Evolutionary conservation across 192 early-diverging fungal species (phyloP).

Genomic region (Pilaira anomala): DNA sequence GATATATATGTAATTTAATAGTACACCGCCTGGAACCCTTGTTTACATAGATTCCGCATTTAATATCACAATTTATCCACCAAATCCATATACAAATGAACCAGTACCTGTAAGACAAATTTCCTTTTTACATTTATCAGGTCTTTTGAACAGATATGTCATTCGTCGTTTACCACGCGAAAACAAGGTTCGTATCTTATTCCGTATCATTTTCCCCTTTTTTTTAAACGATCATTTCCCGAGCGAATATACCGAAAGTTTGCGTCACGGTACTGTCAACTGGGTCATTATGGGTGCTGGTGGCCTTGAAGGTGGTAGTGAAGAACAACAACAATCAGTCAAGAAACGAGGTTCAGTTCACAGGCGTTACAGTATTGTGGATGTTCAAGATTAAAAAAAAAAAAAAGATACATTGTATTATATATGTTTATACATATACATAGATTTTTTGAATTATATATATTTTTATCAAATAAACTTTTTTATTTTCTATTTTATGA

Average conservation of each 20-base stretch:
- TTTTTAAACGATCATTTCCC: slow-evolving; percentile 59
- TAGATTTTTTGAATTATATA: no score
- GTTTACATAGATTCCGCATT: slow-evolving; percentile 51
- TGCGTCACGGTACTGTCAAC: slow-evolving; percentile 46
- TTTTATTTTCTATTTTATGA: no score
- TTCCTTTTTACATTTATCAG: slow-evolving; percentile 53
- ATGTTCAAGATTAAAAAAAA: background rate
- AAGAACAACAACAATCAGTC: slow-evolving; percentile 1
- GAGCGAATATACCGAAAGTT: slow-evolving; percentile 42
- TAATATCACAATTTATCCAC: slow-evolving; percentile 49
- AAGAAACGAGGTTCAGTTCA: background rate
- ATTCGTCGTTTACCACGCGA: slow-evolving; percentile 44
- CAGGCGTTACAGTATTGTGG: background rate
- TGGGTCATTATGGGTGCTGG: slow-evolving; percentile 38
- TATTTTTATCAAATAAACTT: no score
- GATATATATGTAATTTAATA: slow-evolving; percentile 11
- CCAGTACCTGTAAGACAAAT: slow-evolving; percentile 50
- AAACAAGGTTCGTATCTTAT: slow-evolving; percentile 41
- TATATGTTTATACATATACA: no score
- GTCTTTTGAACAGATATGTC: slow-evolving; percentile 44
- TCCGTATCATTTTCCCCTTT: slow-evolving; percentile 46
- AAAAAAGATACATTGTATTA: no score
- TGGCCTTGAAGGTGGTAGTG: slow-evolving; percentile 15
- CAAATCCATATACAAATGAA: slow-evolving; percentile 43
- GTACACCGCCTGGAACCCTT: slow-evolving; percentile 53